Percentiles rank a stretch among this genome's conserved stretches.
phyloP scores from a whole-genome alignment of 139 green algal genomes.

The Microglena sp. region DNA sequence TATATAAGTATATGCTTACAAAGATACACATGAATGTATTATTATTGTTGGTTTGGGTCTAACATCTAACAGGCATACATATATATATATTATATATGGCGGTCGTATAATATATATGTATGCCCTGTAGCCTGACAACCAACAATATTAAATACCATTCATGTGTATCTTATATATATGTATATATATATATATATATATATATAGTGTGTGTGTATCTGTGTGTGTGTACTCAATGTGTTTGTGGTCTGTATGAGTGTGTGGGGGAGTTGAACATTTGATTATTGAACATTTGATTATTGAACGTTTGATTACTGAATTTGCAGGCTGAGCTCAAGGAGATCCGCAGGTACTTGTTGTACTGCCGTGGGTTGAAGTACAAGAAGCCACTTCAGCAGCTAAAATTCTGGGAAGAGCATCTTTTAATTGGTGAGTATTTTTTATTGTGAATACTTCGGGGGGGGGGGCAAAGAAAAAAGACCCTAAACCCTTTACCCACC shows the following conservation, averaged over 20 bases:
- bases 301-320: neutral
- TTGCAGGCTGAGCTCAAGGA: conserved; percentile 43
- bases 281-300: neutral
- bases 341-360: conserved; percentile 55
- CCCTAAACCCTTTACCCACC: too few species aligned
- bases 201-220: neutral
- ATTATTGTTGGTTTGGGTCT: neutral
- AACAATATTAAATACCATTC: too few species aligned
- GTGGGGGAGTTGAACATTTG: neutral
- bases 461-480: too few species aligned
- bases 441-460: too few species aligned
- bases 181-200: too few species aligned
- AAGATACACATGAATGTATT: neutral
- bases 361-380: conserved; percentile 61
- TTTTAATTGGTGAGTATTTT: conserved; percentile 4
- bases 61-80: too few species aligned
- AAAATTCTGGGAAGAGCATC: conserved; percentile 31
- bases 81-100: too few species aligned
- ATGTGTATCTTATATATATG: too few species aligned
- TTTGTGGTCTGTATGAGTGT: neutral
- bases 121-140: too few species aligned
- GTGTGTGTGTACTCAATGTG: neutral
- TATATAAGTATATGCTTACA: too few species aligned
- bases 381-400: conserved; percentile 32
- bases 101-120: too few species aligned